Evolutionary conservation across 495 filamentous ascomycete genomes (phyloP), one percentile per base, ranked within the genome.

Genomic region (Friedmanniomyces simplex): DNA sequence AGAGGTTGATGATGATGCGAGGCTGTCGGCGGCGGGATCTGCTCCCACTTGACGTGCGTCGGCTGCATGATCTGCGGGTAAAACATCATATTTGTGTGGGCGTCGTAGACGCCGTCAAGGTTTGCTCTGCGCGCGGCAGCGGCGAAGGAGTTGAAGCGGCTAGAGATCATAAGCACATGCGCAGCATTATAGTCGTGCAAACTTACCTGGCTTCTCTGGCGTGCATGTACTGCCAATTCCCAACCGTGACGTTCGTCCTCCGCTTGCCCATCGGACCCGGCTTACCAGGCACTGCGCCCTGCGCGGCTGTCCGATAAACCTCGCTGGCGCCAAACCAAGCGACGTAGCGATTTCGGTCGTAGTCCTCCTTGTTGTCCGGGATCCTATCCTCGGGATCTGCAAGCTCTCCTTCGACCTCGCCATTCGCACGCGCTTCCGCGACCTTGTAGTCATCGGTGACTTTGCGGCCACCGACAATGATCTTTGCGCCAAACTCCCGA

Each of bases 181-280:
- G 16, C 24, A 18, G 34, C 21, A n/a, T 18, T 36, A 37, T 18
- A 2, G 36, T 55, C 2, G 8, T 6, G 28, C 20, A 13, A 16
- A 71, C 82, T 67, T 74, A 94, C 88, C 86, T 90, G 32, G 93
- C 87, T 65, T 89, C 87, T 22, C 86, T 82, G 21, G 89, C 89
- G 69, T 98, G 93, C 72, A 96, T 90, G 21, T 91, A 72, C 81
- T 93, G 91, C 93, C 93, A 98, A 66, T 98, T 98, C n/a, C 85
- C 81, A 57, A 91, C 88, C 26, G 89, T 98, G n/a, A 98, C 83
- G 22, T 86, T 82, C 8, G 94, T 83, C 50, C 87, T 83, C 55
- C 87, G 79, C 72, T 93, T 95, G 71, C 91, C 91, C 52, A 84
- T 78, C 14, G 80, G 75, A 2, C 61, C 61, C 14, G 76, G 77